These are phyloP conservation scores for Saccharomyces pastorianus DNA, from an alignment of 1,139 yeast genomes.

Conservation along the genomic window DNA sequence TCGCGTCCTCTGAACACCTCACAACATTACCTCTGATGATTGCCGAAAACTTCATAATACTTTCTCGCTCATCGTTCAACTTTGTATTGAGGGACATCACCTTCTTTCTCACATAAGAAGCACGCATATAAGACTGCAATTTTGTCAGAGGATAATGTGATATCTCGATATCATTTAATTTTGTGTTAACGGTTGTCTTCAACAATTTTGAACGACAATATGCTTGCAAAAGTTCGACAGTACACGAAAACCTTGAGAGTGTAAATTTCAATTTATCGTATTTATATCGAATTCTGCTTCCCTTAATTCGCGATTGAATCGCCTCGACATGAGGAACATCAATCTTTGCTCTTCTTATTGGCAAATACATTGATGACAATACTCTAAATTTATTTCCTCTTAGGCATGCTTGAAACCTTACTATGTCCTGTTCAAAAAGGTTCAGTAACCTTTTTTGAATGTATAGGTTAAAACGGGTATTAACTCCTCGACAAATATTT, in stretches of 20 bases:
- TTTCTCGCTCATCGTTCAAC: background rate
- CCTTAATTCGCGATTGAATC: slow-evolving; percentile 32
- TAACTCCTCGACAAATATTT: slow-evolving; percentile 58
- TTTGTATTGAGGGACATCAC: background rate
- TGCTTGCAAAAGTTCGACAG: slow-evolving; percentile 24
- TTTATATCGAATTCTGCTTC: slow-evolving; percentile 21
- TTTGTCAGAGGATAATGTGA: slow-evolving; percentile 5
- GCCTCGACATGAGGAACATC: slow-evolving; percentile 17
- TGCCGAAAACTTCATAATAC: background rate
- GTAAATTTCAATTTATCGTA: slow-evolving; percentile 4
- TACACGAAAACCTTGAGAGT: slow-evolving; percentile 5
- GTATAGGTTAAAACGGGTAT: slow-evolving; percentile 53
- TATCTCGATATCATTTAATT: slow-evolving; percentile 1
- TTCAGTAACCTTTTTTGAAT: slow-evolving; percentile 39
- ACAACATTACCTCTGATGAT: background rate
- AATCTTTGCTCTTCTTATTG: slow-evolving; percentile 13
- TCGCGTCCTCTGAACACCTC: background rate
- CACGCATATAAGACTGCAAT: slow-evolving; percentile 14
- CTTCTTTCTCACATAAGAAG: slow-evolving; percentile 9
- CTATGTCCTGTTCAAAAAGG: slow-evolving; percentile 27
- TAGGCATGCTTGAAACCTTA: slow-evolving; percentile 31
- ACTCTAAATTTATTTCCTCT: slow-evolving; percentile 23
- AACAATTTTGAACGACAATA: slow-evolving; percentile 35
- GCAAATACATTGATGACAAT: background rate
- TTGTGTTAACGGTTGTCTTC: slow-evolving; percentile 3